phyloP scores from a whole-genome alignment of 2,329 filamentous ascomycete species.

The Reticulascus tulasneorum region DNA sequence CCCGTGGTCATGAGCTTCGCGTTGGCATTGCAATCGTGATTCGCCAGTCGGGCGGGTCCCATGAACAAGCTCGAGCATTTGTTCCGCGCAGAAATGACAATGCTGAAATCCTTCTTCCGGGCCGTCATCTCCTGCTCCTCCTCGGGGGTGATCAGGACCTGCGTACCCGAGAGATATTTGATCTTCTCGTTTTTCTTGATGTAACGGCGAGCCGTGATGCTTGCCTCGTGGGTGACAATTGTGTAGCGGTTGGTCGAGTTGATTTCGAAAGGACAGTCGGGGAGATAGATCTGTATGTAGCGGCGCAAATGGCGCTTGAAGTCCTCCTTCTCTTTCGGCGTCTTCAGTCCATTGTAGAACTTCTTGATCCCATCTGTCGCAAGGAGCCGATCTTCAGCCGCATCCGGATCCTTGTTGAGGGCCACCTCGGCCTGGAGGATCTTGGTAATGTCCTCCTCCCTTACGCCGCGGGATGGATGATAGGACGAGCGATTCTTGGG shows the following conservation, averaged over 20 bases:
- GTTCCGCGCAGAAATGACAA: conserved; percentile 88
- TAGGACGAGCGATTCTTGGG: conserved; percentile 91
- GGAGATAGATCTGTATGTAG: conserved; percentile 88
- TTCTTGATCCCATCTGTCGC: conserved; percentile 69
- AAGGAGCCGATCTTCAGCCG: conserved; percentile 70
- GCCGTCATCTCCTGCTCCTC: conserved; percentile 80
- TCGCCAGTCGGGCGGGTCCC: conserved; percentile 91
- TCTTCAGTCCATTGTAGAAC: conserved; percentile 64
- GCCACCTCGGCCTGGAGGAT: conserved; percentile 66
- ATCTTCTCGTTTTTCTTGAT: conserved; percentile 82
- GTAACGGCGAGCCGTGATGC: conserved; percentile 72
- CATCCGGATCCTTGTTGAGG: conserved; percentile 65
- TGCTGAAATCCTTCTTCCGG: conserved; percentile 90
- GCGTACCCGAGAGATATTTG: conserved; percentile 86
- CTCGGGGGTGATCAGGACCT: conserved; percentile 87
- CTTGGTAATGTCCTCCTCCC: conserved; percentile 57
- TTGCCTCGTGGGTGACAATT: conserved; percentile 83
- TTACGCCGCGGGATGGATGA: conserved; percentile 75
- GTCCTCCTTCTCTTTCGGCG: conserved; percentile 74
- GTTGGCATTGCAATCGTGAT: conserved; percentile 95
- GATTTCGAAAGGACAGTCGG: conserved; percentile 93
- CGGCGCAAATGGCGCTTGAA: conserved; percentile 82
- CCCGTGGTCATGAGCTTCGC: conserved; percentile 81
- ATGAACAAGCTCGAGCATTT: conserved; percentile 91
- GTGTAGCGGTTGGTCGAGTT: conserved; percentile 90